Conservation (phyloP, 2,329 filamentous ascomycete genomes). For the Penicillium sp. region DNA sequence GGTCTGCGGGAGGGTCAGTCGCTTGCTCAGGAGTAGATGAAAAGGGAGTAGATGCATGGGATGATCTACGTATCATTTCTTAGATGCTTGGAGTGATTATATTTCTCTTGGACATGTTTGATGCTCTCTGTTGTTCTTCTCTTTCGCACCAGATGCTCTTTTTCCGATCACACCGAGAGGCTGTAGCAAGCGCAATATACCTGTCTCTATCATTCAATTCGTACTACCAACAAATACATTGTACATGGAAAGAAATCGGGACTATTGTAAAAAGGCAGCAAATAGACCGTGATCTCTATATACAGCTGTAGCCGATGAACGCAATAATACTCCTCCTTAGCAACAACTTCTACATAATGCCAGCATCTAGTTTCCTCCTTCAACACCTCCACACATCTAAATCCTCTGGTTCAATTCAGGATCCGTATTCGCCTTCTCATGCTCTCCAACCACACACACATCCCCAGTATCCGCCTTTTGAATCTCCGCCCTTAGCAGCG, state of each 20-base stretch:
- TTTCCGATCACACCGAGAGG: slow-evolving; percentile 21
- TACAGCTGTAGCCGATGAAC: not conserved
- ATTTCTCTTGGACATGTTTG: slow-evolving; percentile 37
- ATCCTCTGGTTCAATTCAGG: slow-evolving; percentile 42
- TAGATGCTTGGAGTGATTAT: slow-evolving; percentile 39
- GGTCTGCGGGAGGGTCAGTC: slow-evolving; percentile 75
- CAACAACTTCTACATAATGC: not conserved
- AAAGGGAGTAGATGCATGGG: slow-evolving; percentile 15
- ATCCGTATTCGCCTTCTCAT: slow-evolving; percentile 69
- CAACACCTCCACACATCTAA: slow-evolving; percentile 17
- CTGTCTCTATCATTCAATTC: slow-evolving; percentile 18
- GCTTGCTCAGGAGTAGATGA: slow-evolving; percentile 46
- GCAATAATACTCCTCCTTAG: not conserved
- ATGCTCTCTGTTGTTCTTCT: slow-evolving; percentile 28
- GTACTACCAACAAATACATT: not conserved
- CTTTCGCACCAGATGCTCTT: slow-evolving; percentile 14
- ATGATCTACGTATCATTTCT: slow-evolving; percentile 36
- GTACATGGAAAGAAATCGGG: slow-evolving; percentile 5
- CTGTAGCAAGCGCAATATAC: slow-evolving; percentile 30
- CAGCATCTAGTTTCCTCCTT: not conserved
- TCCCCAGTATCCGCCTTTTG: slow-evolving; percentile 59
- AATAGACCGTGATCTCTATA: slow-evolving; percentile 18
- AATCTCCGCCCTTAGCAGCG: slow-evolving; percentile 62
- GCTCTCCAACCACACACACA: slow-evolving; percentile 65
- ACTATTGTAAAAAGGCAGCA: not conserved